Evolutionary conservation across 768 basidiomycete species (phyloP).

Genomic region (Phanerochaete carnosa): DNA sequence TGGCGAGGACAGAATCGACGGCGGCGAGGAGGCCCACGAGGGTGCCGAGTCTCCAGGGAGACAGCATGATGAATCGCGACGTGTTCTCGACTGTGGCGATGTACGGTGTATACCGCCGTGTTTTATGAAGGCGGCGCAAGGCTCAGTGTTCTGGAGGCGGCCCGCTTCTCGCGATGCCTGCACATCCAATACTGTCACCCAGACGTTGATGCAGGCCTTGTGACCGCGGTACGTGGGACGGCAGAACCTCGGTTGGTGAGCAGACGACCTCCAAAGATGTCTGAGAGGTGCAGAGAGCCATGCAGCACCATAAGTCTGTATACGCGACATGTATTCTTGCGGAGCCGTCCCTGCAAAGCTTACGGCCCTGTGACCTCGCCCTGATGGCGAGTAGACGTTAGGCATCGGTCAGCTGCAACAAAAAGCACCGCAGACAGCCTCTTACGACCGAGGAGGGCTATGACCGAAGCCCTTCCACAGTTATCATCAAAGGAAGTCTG

Average conservation of each 20-base stretch:
- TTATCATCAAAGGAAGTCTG: neutral
- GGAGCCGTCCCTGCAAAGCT: neutral
- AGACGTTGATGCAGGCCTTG: slow-evolving; percentile 12
- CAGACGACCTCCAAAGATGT: neutral
- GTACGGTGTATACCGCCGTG: neutral
- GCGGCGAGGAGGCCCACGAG: slow-evolving; percentile 15
- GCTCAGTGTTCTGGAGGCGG: neutral
- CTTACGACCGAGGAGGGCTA: neutral
- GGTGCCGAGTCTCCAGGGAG: slow-evolving; percentile 9
- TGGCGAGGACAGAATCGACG: slow-evolving; percentile 29
- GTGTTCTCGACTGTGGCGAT: neutral
- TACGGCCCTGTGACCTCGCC: neutral
- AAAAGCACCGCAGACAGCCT: neutral
- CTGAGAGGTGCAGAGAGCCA: neutral
- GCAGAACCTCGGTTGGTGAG: slow-evolving; percentile 10
- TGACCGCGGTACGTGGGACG: slow-evolving; percentile 17
- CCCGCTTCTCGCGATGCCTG: neutral
- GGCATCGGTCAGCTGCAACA: neutral
- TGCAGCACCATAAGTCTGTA: neutral
- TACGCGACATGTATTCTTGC: slow-evolving; percentile 4
- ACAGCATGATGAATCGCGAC: neutral
- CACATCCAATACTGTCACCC: neutral
- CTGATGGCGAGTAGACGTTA: neutral
- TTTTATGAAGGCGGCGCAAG: neutral
- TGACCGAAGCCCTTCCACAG: neutral